Evolutionary conservation across 2,329 filamentous ascomycete genomes (phyloP).

Genomic region (Fusarium sp.): DNA sequence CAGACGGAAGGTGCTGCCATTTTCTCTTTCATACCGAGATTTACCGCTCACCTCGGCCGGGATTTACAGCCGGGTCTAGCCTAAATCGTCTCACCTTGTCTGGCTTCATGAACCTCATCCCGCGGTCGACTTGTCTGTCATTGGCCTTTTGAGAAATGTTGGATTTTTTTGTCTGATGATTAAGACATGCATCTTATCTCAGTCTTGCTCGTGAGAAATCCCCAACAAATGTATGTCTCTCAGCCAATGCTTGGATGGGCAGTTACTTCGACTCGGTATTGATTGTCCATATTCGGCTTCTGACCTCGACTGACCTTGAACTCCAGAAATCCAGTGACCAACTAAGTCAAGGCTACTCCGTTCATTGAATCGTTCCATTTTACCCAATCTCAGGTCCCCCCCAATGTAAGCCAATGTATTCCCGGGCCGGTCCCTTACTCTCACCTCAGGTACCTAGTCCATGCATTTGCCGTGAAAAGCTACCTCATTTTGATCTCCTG

Average conservation of each 20-base stretch:
- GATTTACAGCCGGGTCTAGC: slow-evolving; percentile 35
- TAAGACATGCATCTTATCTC: background rate
- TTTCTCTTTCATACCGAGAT: slow-evolving; percentile 15
- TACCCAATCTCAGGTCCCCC: slow-evolving; percentile 21
- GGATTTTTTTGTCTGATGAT: background rate
- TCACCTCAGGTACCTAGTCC: slow-evolving; percentile 13
- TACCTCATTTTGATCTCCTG: slow-evolving; percentile 7
- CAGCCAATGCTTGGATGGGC: background rate
- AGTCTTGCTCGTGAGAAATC: background rate
- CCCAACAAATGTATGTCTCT: background rate
- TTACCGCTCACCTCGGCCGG: slow-evolving; percentile 22
- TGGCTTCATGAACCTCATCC: slow-evolving; percentile 18
- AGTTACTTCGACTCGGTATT: slow-evolving; percentile 7
- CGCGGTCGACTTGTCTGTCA: background rate
- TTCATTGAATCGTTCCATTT: slow-evolving; percentile 28
- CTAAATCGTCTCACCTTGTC: slow-evolving; percentile 43
- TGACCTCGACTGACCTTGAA: slow-evolving; percentile 41
- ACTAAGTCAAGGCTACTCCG: background rate
- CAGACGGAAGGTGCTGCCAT: slow-evolving; percentile 17
- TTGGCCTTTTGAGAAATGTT: slow-evolving; percentile 7
- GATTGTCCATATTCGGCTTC: slow-evolving; percentile 33
- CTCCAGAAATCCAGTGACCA: slow-evolving; percentile 22
- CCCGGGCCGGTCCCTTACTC: slow-evolving; percentile 29
- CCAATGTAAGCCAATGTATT: slow-evolving; percentile 12
- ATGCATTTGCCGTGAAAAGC: slow-evolving; percentile 8